A percentile compares a stretch with the other conserved stretches of the same genome.
phyloP scores from a whole-genome alignment of 495 filamentous ascomycete species.

The Lophiotrema nucula region DNA sequence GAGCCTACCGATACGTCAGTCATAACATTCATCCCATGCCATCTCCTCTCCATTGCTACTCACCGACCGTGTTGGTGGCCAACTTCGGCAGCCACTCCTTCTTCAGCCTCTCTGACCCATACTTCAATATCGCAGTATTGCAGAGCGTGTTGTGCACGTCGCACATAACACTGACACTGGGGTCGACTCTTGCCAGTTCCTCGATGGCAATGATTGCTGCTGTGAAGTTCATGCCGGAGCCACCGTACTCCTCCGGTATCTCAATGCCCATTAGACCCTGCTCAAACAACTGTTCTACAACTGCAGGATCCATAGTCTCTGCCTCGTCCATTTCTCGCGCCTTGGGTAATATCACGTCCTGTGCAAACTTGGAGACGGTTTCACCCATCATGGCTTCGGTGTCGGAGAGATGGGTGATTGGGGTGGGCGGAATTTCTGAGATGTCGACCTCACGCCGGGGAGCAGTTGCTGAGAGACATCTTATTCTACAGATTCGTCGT shows the following conservation, averaged over 20 bases:
- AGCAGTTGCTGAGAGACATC: slow-evolving; percentile 70
- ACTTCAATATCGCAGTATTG: slow-evolving; percentile 89
- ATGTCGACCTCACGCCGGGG: slow-evolving; percentile 61
- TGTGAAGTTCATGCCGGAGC: slow-evolving; percentile 98
- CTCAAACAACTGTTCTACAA: slow-evolving; percentile 94
- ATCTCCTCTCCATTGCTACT: slow-evolving; percentile 3
- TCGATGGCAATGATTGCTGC: slow-evolving; percentile 94
- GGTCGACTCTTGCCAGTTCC: slow-evolving; percentile 91
- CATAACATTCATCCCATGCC: no score
- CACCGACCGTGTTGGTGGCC: slow-evolving; percentile 76
- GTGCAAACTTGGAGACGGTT: slow-evolving; percentile 84
- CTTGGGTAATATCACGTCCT: slow-evolving; percentile 83
- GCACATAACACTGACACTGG: slow-evolving; percentile 86
- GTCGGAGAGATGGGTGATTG: slow-evolving; percentile 90
- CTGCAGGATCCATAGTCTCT: slow-evolving; percentile 82
- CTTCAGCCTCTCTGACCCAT: slow-evolving; percentile 70
- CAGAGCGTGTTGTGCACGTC: slow-evolving; percentile 98
- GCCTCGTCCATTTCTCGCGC: slow-evolving; percentile 97
- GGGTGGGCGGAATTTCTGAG: slow-evolving; percentile 73
- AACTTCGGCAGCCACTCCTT: slow-evolving; percentile 83
- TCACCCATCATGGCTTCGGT: slow-evolving; percentile 87
- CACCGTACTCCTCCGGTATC: slow-evolving; percentile 94
- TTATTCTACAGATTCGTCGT: slow-evolving; percentile 47
- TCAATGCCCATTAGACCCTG: slow-evolving; percentile 97
- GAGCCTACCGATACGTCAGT: slow-evolving; percentile 63